phyloP scores from a whole-genome alignment of 176 grass and related monocot genomes.

The Chrysopogon serrulatus region DNA sequence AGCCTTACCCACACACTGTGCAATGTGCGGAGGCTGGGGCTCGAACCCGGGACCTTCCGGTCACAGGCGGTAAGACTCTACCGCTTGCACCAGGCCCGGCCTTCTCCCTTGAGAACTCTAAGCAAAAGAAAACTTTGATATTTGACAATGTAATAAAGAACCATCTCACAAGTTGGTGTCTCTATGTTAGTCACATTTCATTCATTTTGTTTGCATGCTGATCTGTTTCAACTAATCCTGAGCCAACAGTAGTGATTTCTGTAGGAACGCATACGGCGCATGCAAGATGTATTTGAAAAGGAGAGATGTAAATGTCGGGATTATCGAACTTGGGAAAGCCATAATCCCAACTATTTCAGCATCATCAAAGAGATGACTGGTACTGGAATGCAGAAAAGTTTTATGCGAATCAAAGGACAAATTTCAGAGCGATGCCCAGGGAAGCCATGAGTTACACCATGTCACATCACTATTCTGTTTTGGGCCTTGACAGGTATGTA shows the following conservation, averaged over 20 bases:
- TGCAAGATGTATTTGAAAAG: constrained; percentile 71
- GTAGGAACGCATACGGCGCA: constrained; percentile 69
- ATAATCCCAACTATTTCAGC: constrained; percentile 47
- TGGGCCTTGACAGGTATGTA: constrained; percentile 73
- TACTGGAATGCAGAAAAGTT: constrained; percentile 48
- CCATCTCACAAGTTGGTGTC: not conserved
- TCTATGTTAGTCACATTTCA: not conserved
- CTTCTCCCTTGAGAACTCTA: not conserved
- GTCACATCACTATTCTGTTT: constrained; percentile 72
- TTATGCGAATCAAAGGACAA: constrained; percentile 60
- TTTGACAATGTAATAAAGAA: not conserved
- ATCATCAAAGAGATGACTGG: constrained; percentile 58
- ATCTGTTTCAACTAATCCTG: constrained; percentile 34
- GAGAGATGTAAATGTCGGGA: constrained; percentile 65
- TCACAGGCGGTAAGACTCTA: too few species aligned
- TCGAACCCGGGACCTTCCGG: too few species aligned
- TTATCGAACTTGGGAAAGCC: constrained; percentile 38
- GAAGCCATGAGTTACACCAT: constrained; percentile 29
- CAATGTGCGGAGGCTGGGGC: too few species aligned
- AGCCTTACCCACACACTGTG: too few species aligned
- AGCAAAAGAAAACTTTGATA: not conserved
- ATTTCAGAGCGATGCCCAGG: constrained; percentile 40
- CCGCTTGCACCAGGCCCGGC: too few species aligned
- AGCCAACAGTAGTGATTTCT: constrained; percentile 19
- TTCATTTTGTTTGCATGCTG: not conserved